Evolutionary conservation across 2,329 filamentous ascomycete species (phyloP).

Genomic region (Scedosporium apiospermum): DNA sequence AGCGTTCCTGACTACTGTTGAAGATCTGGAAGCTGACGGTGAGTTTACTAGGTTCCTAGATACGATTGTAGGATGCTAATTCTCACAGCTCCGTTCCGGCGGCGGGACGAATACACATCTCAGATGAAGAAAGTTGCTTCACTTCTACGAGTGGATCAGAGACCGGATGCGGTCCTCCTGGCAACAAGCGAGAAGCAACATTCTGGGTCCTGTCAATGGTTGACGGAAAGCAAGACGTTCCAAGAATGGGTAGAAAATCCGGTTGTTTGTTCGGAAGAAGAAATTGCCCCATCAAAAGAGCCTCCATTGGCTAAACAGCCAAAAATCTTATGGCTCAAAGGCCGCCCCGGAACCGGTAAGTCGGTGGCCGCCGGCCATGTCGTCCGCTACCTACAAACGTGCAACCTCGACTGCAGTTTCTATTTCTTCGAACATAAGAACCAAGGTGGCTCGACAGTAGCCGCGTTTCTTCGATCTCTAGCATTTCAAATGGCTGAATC

Average conservation of each 20-base stretch:
- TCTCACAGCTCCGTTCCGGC: neutral
- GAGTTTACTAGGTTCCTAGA: neutral
- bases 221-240: neutral
- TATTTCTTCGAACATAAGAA: slow-evolving; percentile 19
- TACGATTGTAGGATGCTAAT: neutral
- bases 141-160: neutral
- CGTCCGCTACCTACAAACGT: slow-evolving; percentile 14
- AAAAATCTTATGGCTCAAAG: slow-evolving; percentile 17
- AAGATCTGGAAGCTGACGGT: slow-evolving; percentile 10
- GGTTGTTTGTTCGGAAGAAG: neutral
- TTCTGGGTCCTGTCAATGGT: neutral
- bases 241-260: neutral
- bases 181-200: neutral
- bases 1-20: slow-evolving; percentile 12
- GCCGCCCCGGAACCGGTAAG: slow-evolving; percentile 18
- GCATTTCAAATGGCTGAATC: slow-evolving; percentile 16
- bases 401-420: slow-evolving; percentile 15
- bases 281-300: neutral
- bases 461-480: slow-evolving; percentile 11
- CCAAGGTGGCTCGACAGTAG: slow-evolving; percentile 8
- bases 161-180: neutral
- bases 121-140: neutral
- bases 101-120: neutral
- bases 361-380: slow-evolving; percentile 16
- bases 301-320: neutral